phyloP scores from a whole-genome alignment of 148 eudicot genomes.

The Drosera capensis region DNA sequence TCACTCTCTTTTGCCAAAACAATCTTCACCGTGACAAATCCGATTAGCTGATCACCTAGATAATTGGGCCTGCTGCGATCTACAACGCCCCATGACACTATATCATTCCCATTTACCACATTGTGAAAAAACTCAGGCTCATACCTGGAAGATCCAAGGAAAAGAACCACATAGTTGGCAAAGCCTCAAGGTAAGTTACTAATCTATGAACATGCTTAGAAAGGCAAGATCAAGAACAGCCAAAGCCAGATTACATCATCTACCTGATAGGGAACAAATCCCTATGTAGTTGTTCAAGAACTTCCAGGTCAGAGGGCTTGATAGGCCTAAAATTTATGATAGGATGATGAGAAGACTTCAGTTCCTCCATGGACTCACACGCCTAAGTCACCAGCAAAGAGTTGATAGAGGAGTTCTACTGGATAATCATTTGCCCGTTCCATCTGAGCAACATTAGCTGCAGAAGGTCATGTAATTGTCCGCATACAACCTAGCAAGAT shows the following conservation, averaged over 20 bases:
- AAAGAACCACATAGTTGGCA: background rate
- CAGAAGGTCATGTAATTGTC: conserved; percentile 18
- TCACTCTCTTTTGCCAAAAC: conserved; percentile 73
- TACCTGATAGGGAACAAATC: conserved; percentile 92
- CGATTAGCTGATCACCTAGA: conserved; percentile 71
- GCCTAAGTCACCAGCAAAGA: conserved; percentile 39
- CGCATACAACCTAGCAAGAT: conserved; percentile 2
- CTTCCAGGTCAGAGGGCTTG: conserved; percentile 50
- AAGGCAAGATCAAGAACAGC: conserved; percentile 1
- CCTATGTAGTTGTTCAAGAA: conserved; percentile 54
- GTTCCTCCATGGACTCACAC: conserved; percentile 44
- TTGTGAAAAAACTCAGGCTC: conserved; percentile 77
- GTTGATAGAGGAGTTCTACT: conserved; percentile 15
- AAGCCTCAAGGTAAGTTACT: background rate
- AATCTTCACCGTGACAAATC: conserved; percentile 72
- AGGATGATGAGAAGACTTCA: conserved; percentile 37
- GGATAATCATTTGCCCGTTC: conserved; percentile 16
- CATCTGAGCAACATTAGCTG: conserved; percentile 34
- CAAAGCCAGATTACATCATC: background rate
- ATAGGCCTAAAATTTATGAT: conserved; percentile 62
- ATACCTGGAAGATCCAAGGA: conserved; percentile 34
- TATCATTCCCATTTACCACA: conserved; percentile 55
- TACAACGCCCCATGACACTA: conserved; percentile 97
- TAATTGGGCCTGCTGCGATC: conserved; percentile 56
- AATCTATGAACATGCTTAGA: background rate